Base-by-base conservation (phyloP, 371 early-diverging fungal species). In the Gilbertella persicaria region DNA sequence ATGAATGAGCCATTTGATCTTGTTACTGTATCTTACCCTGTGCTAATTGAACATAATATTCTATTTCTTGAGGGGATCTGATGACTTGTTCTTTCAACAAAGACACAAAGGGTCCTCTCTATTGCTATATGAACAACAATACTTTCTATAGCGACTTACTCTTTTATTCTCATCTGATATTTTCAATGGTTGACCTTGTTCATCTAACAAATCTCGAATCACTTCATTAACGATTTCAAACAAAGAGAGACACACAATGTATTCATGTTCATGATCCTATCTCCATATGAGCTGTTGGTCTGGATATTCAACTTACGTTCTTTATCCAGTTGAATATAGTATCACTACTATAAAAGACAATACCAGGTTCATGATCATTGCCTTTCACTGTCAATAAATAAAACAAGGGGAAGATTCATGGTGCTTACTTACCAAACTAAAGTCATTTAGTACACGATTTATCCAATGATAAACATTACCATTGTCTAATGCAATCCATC, bases 181-280 rank as follows among this genome's bases (percentile, higher is more conserved):
- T 59, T 50, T 63, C 41, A 51, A 94, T 89, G 56, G 82, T 80
- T 29, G 84, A 78, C 0, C 92, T 91, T 24, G 85, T 35, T 58
- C 58, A 21, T 53, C 66, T 9, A 91, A 68, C 9, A 96, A 69
- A 69, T 96, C 95, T 12, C 82, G 77, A 40, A 94, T 84, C 8
- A 75, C 82, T 58, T 99, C 99, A 69, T 94, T 95, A 67, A 96
- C 95, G 42, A 99, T 96, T 66, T 99, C 99, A 47, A 97, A 59
- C 62, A 92, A 99, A 2, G 63, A 52, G 3, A 48, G 9, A 20
- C 42, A 44, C n/a, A 63, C 21, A 26, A 51, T 41, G 37, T 46
- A 56, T 40, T 67, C 48, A 38, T 55, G 49, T 13, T 47, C 33
- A 21, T 28, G 12, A 12, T 52, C 46, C 58, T 60, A 43, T 19